Evolutionary conservation across 257 asterid species (phyloP), one percentile per base, ranked within the genome.

Genomic region (Scutellaria barbata): DNA sequence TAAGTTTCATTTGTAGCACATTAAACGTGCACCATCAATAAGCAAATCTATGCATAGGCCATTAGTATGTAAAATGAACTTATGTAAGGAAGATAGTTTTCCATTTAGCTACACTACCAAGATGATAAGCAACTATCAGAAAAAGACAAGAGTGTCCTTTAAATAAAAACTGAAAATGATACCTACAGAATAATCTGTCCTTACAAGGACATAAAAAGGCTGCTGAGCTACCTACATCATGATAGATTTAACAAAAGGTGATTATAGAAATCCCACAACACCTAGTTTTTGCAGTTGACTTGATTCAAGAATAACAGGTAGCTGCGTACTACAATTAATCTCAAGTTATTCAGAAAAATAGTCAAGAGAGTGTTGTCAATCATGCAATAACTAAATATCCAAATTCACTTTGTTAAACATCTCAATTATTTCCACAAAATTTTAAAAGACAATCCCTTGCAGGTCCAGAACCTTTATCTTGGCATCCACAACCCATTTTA

Each of bases 381-480:
- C 66, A 59, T 55, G 78, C 62, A 63, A 51, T 16, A 17, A 20
- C 10, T 52, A 47, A 33, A 73, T 51, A 25, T 53, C 66, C 43
- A 42, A 25, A 10, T 46, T 70, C 45, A 61, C 30, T 35, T 57
- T 60, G 75, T 66, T 67, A 14, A 66, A 64, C 52, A 12, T 77
- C 61, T 39, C 62, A 56, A 63, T 33, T 22, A 45, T 77, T 66
- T 74, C 63, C 42, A 69, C 14, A 35, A 63, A 17, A 57, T 63
- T 58, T 48, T 60, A 57, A 47, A 74, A 37, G 48, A 70, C 62
- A 59, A 68, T 75, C 43, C 74, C 69, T 64, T 66, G 77, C 71
- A 73, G 46, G 45, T 53, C 45, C 14, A 10, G 73, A 54, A 60
- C 45, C 37, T 71, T 68, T 69, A 66, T 37, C 80, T 68, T 57